Percentiles rank a stretch among this genome's conserved stretches.
These are phyloP conservation scores for Exophiala bonariae DNA, from an alignment of 2,329 filamentous ascomycete genomes.

Conservation along the genomic window DNA sequence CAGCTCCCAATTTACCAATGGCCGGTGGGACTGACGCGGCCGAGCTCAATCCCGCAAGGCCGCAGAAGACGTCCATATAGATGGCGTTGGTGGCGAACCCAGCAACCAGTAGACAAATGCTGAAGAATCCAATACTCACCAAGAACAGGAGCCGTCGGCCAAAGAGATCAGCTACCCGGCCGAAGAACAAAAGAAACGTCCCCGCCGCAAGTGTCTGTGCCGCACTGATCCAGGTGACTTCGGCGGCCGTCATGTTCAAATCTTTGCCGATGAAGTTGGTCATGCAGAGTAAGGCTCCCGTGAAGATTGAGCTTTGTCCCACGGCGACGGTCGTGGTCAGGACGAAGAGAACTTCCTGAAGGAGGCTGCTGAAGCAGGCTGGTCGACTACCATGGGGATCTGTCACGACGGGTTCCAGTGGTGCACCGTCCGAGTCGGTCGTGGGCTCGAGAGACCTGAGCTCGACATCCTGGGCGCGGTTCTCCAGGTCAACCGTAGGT, in stretches of 20 bases:
- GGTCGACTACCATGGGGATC: conserved; percentile 41
- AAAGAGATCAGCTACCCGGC: conserved; percentile 65
- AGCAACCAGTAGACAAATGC: conserved; percentile 56
- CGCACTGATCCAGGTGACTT: conserved; percentile 68
- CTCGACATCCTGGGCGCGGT: too few relatives aligned
- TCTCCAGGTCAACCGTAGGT: too few relatives aligned
- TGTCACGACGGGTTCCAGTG: conserved; percentile 11
- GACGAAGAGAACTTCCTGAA: conserved; percentile 66
- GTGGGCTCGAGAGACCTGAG: conserved; percentile 8
- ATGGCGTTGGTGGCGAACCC: conserved; percentile 62
- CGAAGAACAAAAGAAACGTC: conserved; percentile 66
- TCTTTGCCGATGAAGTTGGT: conserved; percentile 61
- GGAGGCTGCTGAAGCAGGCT: conserved; percentile 61
- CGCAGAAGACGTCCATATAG: conserved; percentile 63
- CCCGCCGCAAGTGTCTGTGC: conserved; percentile 63
- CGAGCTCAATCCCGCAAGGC: conserved; percentile 63
- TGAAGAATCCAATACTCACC: conserved; percentile 59
- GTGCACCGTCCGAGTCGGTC: conserved; percentile 10
- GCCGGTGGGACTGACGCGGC: conserved; percentile 65
- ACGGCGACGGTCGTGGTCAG: conserved; percentile 67
- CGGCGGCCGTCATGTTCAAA: conserved; percentile 62
- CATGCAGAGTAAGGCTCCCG: conserved; percentile 61
- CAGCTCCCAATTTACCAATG: conserved; percentile 63
- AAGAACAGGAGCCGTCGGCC: conserved; percentile 64
- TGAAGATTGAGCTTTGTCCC: conserved; percentile 61